Conservation (phyloP, 768 basidiomycete species). For the Phaffia australis region DNA sequence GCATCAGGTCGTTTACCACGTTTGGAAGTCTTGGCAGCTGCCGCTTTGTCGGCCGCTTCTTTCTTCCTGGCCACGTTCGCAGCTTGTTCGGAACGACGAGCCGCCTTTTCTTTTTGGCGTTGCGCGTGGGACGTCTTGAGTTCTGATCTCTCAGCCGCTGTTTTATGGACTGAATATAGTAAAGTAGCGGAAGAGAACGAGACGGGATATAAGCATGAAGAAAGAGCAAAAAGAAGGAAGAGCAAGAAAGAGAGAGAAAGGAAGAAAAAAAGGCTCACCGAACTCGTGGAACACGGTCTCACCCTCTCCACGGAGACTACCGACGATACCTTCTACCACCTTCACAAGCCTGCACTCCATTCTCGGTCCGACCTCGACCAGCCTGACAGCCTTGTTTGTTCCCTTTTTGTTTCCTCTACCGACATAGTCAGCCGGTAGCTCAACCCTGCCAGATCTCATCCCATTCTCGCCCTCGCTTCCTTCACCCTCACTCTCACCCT, state of each 20-base stretch:
- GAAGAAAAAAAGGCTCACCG: slow-evolving; percentile 46
- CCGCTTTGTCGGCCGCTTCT: slow-evolving; percentile 33
- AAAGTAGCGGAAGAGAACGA: slow-evolving; percentile 8
- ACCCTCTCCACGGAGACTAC: slow-evolving; percentile 59
- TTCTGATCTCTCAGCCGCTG: slow-evolving; percentile 58
- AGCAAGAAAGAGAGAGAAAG: not conserved
- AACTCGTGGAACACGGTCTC: slow-evolving; percentile 89
- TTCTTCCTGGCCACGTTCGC: slow-evolving; percentile 80
- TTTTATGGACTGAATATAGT: slow-evolving; percentile 66
- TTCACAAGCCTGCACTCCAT: slow-evolving; percentile 89
- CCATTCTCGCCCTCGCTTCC: slow-evolving; percentile 47
- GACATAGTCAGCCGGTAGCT: slow-evolving; percentile 83
- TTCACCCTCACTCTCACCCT: slow-evolving; percentile 39
- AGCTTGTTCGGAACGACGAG: slow-evolving; percentile 80
- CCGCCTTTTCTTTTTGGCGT: slow-evolving; percentile 61
- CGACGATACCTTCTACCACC: slow-evolving; percentile 85
- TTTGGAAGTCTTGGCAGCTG: slow-evolving; percentile 26
- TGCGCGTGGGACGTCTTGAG: slow-evolving; percentile 65
- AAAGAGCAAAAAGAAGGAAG: not conserved
- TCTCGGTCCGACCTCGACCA: slow-evolving; percentile 90
- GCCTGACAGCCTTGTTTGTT: slow-evolving; percentile 73
- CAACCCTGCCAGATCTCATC: slow-evolving; percentile 47
- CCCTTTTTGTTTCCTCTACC: slow-evolving; percentile 89
- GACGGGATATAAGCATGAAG: not conserved
- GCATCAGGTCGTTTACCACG: slow-evolving; percentile 5